A percentile compares a stretch with the other conserved stretches of the same genome.
Conservation (phyloP, 805 yeast genomes). For the Sugiyamaella qingdaonensis region DNA sequence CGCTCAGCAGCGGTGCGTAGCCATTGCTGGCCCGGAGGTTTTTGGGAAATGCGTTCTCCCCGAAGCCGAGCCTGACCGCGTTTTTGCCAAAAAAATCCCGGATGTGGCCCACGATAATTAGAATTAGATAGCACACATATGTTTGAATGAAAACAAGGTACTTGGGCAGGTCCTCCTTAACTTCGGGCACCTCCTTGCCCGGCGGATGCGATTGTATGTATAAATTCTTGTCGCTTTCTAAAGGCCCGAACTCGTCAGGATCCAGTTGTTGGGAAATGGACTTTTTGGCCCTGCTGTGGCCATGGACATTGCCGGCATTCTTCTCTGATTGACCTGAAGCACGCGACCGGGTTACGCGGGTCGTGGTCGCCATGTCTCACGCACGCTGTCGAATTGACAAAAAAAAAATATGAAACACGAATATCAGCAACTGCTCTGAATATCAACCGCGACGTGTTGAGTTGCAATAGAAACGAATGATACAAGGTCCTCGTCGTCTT, state of each 20-base stretch:
- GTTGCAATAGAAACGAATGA: too few species aligned
- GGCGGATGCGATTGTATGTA: slow-evolving; percentile 56
- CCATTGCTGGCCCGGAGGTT: slow-evolving; percentile 78
- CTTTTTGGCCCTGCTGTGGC: background rate
- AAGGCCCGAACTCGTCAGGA: slow-evolving; percentile 22
- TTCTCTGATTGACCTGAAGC: background rate
- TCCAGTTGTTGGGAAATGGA: slow-evolving; percentile 8
- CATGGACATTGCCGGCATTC: background rate
- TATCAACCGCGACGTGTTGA: too few species aligned
- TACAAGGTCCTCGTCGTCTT: too few species aligned
- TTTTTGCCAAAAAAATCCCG: slow-evolving; percentile 79
- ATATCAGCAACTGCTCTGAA: too few species aligned
- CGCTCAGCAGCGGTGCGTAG: slow-evolving; percentile 92
- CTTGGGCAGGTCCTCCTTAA: slow-evolving; percentile 81
- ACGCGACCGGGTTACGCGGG: slow-evolving; percentile 2
- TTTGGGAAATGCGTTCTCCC: slow-evolving; percentile 48
- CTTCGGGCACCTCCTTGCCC: slow-evolving; percentile 49
- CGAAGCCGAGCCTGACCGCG: slow-evolving; percentile 41
- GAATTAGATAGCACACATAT: slow-evolving; percentile 75
- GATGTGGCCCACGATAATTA: slow-evolving; percentile 84
- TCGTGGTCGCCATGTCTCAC: background rate
- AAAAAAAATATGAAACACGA: background rate
- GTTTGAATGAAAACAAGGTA: slow-evolving; percentile 74
- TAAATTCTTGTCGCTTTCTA: slow-evolving; percentile 41
- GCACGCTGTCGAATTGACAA: background rate